Evolutionary conservation across 2,329 filamentous ascomycete genomes (phyloP), one percentile per base, ranked within the genome.

Genomic region (Coniochaeta hoffmannii): DNA sequence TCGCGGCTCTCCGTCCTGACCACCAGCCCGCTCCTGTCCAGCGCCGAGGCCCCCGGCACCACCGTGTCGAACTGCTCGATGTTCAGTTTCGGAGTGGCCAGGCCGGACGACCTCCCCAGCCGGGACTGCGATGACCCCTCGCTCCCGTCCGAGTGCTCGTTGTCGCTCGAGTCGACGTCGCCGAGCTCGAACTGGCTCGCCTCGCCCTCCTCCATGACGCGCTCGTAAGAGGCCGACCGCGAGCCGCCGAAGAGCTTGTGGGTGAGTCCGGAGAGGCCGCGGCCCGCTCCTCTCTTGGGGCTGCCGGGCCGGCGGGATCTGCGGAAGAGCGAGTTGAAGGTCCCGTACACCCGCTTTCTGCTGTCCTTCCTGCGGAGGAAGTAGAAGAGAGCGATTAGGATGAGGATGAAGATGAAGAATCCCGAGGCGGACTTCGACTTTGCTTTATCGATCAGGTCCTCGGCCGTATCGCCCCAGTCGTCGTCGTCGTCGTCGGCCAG

Each of bases 1-100:
- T 97, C 94, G 54, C 90, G 79, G 67, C 90, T 96, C 67, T 97
- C 93, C 0, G 89, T 95, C 61, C 93, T 77, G 2, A 90, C 82
- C 54, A 89, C 85, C 60, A 97, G 69, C 1, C 92, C 92, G 50
- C 82, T 85, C 36, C 90, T 74, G 61, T 86, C 82, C 65, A 86
- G 76, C 5, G 77, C 76, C 54, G 73, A 77, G 15, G 64, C 62
- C 12, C 63, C 63, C 49, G 60, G 63, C n/a, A 11, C 17, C 30
- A 56, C 57, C 35, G 76, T 74, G 35, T 85, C 82, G 50, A 80
- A 79, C 34, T 75, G 74, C 6, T 75, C 73, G 2, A 78, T 66
- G 57, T 78, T 81, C 50, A 83, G 71, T 59, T 82, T 85, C 1
- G 88, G 86, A 1, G 86, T 89, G 1, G 83, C 81, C 63, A 88